phyloP scores from a whole-genome alignment of 331 rosid species.

The Dryas integrifolia region DNA sequence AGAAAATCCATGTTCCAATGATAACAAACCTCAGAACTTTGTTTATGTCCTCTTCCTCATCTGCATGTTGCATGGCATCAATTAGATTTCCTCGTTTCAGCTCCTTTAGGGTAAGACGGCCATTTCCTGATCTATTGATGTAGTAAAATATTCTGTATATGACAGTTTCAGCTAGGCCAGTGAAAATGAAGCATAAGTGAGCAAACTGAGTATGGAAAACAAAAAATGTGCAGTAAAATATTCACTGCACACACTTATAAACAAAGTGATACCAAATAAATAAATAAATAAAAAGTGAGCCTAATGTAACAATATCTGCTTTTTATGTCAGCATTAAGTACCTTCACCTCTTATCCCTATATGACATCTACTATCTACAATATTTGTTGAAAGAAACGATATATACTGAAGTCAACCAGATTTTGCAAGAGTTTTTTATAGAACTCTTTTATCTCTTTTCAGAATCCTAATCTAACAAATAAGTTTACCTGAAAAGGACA shows the following conservation, averaged over 20 bases:
- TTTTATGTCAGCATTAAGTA: not conserved
- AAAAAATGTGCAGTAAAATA: constrained; percentile 8
- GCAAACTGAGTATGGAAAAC: not conserved
- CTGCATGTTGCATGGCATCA: constrained; percentile 95
- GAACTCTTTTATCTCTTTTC: not conserved
- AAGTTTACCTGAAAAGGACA: not conserved
- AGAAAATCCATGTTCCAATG: constrained; percentile 7
- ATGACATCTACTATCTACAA: not conserved
- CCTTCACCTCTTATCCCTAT: not conserved
- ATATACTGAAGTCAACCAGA: not conserved
- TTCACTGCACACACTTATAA: not conserved
- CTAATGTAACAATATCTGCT: not conserved
- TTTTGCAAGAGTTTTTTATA: not conserved
- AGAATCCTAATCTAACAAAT: not conserved
- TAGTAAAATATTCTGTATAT: constrained; percentile 89
- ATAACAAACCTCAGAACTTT: constrained; percentile 78
- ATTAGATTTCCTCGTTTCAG: constrained; percentile 80
- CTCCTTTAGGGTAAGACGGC: constrained; percentile 81
- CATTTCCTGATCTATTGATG: constrained; percentile 79
- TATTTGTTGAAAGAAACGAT: not conserved
- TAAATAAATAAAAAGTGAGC: not conserved
- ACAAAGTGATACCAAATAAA: not conserved
- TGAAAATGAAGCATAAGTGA: constrained; percentile 24
- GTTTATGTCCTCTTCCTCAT: constrained; percentile 93
- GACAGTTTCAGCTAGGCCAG: constrained; percentile 87